Evolutionary conservation across 331 rosid genomes (phyloP).

Genomic region (Malus hybrid): DNA sequence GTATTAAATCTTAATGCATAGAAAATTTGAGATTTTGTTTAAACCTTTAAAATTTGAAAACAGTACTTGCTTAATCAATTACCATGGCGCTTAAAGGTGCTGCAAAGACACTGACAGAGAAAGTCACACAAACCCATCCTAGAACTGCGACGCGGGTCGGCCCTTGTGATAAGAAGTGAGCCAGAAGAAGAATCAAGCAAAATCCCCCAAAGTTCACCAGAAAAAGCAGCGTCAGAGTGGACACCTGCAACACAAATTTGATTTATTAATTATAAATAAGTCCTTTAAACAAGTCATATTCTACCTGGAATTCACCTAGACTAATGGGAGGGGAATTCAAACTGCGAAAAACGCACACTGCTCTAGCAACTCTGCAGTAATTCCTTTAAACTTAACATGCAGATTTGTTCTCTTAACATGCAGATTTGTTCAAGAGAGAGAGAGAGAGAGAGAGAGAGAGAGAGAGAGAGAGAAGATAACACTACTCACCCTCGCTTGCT

Average conservation of each 20-base stretch:
- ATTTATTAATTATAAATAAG: not conserved
- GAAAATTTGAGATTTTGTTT: not conserved
- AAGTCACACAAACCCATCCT: constrained; percentile 80
- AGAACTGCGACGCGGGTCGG: constrained; percentile 44
- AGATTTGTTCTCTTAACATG: too few relatives aligned
- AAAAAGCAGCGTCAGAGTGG: constrained; percentile 58
- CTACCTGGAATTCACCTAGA: not conserved
- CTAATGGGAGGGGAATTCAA: not conserved
- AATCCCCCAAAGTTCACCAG: constrained; percentile 66
- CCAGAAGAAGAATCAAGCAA: constrained; percentile 52
- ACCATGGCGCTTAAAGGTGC: constrained; percentile 88
- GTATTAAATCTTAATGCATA: not conserved
- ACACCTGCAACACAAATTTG: constrained; percentile 25
- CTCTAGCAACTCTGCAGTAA: too few relatives aligned
- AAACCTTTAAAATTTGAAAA: not conserved
- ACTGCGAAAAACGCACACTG: not conserved
- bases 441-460: too few relatives aligned
- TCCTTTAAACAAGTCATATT: not conserved
- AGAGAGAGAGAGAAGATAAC: too few relatives aligned
- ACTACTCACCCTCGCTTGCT: too few relatives aligned
- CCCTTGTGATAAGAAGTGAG: constrained; percentile 53
- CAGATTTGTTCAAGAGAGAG: too few relatives aligned
- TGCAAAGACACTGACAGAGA: constrained; percentile 72
- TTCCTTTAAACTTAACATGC: too few relatives aligned
- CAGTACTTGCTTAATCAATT: constrained; percentile 3